Base-by-base conservation (phyloP, 176 grass and related monocot genomes). In the Leersia perrieri region DNA sequence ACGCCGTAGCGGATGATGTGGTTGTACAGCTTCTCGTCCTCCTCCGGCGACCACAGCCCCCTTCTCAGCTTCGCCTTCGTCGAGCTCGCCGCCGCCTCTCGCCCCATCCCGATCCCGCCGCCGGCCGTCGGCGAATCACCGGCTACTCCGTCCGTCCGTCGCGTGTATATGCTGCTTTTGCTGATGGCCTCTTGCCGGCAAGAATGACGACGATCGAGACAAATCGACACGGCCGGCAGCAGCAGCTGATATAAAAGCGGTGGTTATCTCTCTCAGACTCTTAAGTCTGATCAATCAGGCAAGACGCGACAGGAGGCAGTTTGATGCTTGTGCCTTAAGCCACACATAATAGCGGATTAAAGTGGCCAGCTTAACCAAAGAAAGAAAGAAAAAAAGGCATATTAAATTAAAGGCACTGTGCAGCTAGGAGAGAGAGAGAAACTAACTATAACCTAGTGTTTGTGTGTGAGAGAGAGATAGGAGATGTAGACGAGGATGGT, bases 1-100 rank as follows among this genome's bases (percentile, higher is more conserved):
- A 93, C 90, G 11, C 93, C 93, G 68, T 87, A 93, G 41, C 86
- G 86, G 74, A 93, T 93, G 83, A 97, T 97, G 88, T 97, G 93
- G 79, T 85, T 91, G 88, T 93, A 93, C 63, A 97, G 93, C 86
- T 97, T 97, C 88, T 96, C 93, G 87, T 97, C 93, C 82, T 97
- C 93, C 80, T 97, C 93, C 67, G 93, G 90, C 82, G 93, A 97
- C 93, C 93, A 97, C 22, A 97, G 78, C 8, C 93, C 93, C 76
- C 91, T 93, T 80, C 90, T 79, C 8, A 97, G 90, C 82, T 97
- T 97, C 72, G 83, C 83, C 80, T 90, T 97, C 73, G 75, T 13
- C n/a, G 81, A 29, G 85, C 80, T 74, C 20, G 13, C 57, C 4
- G 44, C 75, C 11, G 77, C 57, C 72, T 81, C 82, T 44, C 77